Evolutionary conservation across 176 grass and related monocot genomes (phyloP), one percentile per base, ranked within the genome.

Genomic region (Sorghum bicolor): DNA sequence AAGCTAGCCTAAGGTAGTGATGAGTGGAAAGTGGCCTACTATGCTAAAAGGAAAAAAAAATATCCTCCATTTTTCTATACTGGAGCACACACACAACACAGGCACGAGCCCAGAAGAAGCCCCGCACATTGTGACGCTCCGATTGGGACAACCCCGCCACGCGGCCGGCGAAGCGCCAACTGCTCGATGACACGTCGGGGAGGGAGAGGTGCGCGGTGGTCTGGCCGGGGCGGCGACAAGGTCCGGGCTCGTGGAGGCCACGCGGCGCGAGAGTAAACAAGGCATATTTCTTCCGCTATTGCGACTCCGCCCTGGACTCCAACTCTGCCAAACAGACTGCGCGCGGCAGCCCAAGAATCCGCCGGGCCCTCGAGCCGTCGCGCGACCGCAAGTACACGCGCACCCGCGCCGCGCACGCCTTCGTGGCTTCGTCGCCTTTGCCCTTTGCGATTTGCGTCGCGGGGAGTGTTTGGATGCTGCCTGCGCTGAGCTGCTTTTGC

Each of bases 231-330:
- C 80, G 36, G 66, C 38, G 39, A 13, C 40, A 62, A 2, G 66
- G 4, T 58, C 6, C 40, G 22, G 82, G 44, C 74, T 0, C 60
- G 88, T 90, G 88, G 60, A 32, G 60, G 60, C 60, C 84, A 87
- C 88, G 84, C 74, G 84, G 17, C 50, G 58, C 74, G 61, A 79
- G 48, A 79, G 48, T 90, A 86, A 90, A 83, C 36, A 74, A 90
- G 2, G 2, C 29, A 6, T 90, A 47, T 75, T 14, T 2, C 6
- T 16, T 20, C 22, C 28, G 67, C 39, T 90, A 76, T 74, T 90
- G 84, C 84, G 80, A 6, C 22, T 87, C 84, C 62, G 13, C 63
- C 63, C 33, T 84, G 89, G 80, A 90, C 74, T 67, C 88, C 78
- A 12, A 8, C 5, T 32, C 50, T 8, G 39, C 17, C 10, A 10